Evolutionary conservation across 495 filamentous ascomycete species (phyloP), one percentile per base, ranked within the genome.

Genomic region (Annulohypoxylon moriforme): DNA sequence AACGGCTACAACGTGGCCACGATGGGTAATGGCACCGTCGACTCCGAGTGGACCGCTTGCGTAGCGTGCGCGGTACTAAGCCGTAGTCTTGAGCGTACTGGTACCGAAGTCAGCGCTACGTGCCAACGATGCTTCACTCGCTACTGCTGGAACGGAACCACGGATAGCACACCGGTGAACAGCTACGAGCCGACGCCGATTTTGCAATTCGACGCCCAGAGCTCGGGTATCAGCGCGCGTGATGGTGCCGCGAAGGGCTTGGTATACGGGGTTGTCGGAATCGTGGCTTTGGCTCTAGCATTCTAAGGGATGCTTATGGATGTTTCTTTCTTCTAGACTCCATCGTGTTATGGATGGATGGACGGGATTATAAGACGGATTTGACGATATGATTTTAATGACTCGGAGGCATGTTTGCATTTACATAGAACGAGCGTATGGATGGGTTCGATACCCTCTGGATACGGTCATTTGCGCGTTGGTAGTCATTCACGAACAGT

Each of bases 81-180:
- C 47, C 84, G 94, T 31, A 91, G 89, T 52, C 85, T 93, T 63
- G 85, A 89, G 60, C 85, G 92, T 44, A 94, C 90, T 2, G 83
- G 83, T 2, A 89, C 88, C 6, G 38, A 72, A 9, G 85, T 93
- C 0, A 93, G 93, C 0, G 81, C 84, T 10, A 86, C 86, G 13
- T 98, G 95, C 78, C 83, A 76, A 27, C 71, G 83, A 44, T 98
- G 95, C 80, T 97, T 98, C 77, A 66, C 82, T 40, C 75, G 84
- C 27, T 97, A 96, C 80, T 98, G 96, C 86, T 98, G 95, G 94
- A 84, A 96, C 74, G 94, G 94, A 4, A 91, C 85, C 7, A 60
- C 84, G 2, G 85, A 89, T 58, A 80, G 72, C 24, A 84, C 69
- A 3, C 71, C 74, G 13, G 66, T 75, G 9, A 68, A 42, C 34